Evolutionary conservation across 2,329 filamentous ascomycete genomes (phyloP).

Genomic region (Penicillium sp.): DNA sequence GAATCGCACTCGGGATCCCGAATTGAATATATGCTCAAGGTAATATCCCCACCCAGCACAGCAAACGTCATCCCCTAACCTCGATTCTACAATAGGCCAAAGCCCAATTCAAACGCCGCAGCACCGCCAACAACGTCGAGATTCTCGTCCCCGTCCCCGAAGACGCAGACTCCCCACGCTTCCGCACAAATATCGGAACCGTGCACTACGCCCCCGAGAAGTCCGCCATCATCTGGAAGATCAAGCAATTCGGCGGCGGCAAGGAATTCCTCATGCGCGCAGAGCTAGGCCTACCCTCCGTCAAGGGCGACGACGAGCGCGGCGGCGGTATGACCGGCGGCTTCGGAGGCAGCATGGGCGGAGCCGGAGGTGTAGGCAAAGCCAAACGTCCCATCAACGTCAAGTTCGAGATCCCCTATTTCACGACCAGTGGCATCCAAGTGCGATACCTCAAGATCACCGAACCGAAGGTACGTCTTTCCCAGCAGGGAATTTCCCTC

Average conservation of each 20-base stretch:
- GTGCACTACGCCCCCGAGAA: slow-evolving; percentile 98
- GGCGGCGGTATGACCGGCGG: slow-evolving; percentile 97
- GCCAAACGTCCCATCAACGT: slow-evolving; percentile 96
- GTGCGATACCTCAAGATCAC: slow-evolving; percentile 99
- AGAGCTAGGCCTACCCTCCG: slow-evolving; percentile 88
- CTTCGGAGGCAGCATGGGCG: slow-evolving; percentile 95
- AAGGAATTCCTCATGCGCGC: slow-evolving; percentile 99
- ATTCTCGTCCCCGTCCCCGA: slow-evolving; percentile 96
- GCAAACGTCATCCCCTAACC: neutral
- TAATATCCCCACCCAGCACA: slow-evolving; percentile 24
- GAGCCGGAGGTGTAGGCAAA: slow-evolving; percentile 73
- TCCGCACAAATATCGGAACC: slow-evolving; percentile 94
- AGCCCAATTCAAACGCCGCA: slow-evolving; percentile 96
- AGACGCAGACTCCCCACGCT: slow-evolving; percentile 91
- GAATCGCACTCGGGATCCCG: slow-evolving; percentile 92
- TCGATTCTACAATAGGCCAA: slow-evolving; percentile 56
- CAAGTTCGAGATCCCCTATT: slow-evolving; percentile 99
- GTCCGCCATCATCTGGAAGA: slow-evolving; percentile 98
- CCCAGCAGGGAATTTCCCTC: neutral
- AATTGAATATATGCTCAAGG: slow-evolving; percentile 98
- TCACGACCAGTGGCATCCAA: slow-evolving; percentile 98
- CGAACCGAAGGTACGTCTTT: slow-evolving; percentile 83
- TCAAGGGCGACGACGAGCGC: slow-evolving; percentile 91
- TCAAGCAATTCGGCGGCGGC: slow-evolving; percentile 97
- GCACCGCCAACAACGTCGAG: slow-evolving; percentile 97